Evolutionary conservation across 1,284 basidiomycete species (phyloP).

Genomic region (Microbotryum silenes-acaulis): DNA sequence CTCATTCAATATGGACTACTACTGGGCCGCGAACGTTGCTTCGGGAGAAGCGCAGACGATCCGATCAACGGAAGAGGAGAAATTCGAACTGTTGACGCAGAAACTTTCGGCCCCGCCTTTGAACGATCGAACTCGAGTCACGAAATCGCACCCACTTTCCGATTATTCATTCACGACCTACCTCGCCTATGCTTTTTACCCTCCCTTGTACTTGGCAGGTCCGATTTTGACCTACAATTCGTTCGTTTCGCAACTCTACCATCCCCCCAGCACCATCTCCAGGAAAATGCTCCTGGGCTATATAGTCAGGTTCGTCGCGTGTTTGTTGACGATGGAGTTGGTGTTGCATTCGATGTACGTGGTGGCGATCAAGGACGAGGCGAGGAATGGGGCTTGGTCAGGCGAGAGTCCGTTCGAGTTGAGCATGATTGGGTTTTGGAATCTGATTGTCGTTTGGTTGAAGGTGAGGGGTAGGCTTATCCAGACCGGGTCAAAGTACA

Average conservation of each 20-base stretch:
- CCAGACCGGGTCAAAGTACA: background rate
- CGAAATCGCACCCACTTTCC: slow-evolving; percentile 43
- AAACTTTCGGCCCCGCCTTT: background rate
- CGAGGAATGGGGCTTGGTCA: slow-evolving; percentile 41
- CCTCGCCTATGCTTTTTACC: slow-evolving; percentile 72
- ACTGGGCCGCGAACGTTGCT: slow-evolving; percentile 60
- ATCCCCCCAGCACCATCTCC: slow-evolving; percentile 37
- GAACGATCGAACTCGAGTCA: background rate
- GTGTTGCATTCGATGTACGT: slow-evolving; percentile 94
- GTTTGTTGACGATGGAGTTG: slow-evolving; percentile 78
- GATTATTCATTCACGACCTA: slow-evolving; percentile 55
- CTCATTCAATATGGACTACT: slow-evolving; percentile 85
- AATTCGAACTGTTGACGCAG: slow-evolving; percentile 39
- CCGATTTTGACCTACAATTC: slow-evolving; percentile 96
- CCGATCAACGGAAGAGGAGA: background rate
- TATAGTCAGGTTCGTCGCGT: slow-evolving; percentile 61
- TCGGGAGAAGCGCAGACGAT: background rate
- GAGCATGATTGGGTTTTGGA: slow-evolving; percentile 95
- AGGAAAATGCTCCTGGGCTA: slow-evolving; percentile 49
- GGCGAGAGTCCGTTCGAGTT: slow-evolving; percentile 72
- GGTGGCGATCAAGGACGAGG: slow-evolving; percentile 82
- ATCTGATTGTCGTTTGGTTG: slow-evolving; percentile 89
- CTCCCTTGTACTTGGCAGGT: slow-evolving; percentile 90
- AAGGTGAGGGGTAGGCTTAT: slow-evolving; percentile 53
- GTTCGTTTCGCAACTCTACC: slow-evolving; percentile 65